Percentiles rank a stretch among this genome's conserved stretches.
phyloP scores from a whole-genome alignment of 257 asterid species.

The Scutellaria galericulata region DNA sequence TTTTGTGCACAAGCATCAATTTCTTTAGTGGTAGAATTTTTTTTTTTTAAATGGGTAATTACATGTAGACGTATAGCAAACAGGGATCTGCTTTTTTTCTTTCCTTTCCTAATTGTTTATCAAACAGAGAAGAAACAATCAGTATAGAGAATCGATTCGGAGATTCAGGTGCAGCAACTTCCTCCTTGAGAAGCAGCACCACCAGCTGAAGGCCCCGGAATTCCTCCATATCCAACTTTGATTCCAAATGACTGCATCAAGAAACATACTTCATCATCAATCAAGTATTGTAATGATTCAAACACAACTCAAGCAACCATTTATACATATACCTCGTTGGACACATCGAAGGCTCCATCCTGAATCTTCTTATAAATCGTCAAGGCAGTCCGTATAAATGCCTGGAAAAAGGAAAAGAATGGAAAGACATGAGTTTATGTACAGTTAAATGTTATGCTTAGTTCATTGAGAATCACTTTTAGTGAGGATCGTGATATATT shows the following conservation, averaged over 20 bases:
- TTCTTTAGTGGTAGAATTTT: no score
- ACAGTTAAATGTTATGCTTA: neutral
- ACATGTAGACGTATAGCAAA: no score
- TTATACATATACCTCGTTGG: conserved; percentile 60
- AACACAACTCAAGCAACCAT: neutral
- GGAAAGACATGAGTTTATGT: neutral
- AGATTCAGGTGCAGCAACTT: conserved; percentile 63
- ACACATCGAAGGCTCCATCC: conserved; percentile 78
- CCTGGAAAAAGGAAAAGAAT: conserved; percentile 41
- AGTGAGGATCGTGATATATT: neutral
- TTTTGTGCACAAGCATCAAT: no score
- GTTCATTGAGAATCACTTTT: neutral
- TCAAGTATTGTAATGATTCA: no score
- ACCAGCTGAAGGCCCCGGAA: conserved; percentile 66
- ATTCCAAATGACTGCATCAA: conserved; percentile 68
- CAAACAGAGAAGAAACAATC: no score
- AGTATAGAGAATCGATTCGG: neutral
- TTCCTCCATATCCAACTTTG: conserved; percentile 80
- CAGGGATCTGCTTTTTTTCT: no score
- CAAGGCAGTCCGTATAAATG: conserved; percentile 75
- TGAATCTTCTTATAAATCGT: conserved; percentile 80
- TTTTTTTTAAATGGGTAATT: no score
- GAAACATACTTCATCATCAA: neutral
- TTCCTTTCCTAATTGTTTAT: no score
- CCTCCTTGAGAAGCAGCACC: conserved; percentile 67